phyloP scores from a whole-genome alignment of 1,284 basidiomycete genomes.

The Phenoliferia sp. region DNA sequence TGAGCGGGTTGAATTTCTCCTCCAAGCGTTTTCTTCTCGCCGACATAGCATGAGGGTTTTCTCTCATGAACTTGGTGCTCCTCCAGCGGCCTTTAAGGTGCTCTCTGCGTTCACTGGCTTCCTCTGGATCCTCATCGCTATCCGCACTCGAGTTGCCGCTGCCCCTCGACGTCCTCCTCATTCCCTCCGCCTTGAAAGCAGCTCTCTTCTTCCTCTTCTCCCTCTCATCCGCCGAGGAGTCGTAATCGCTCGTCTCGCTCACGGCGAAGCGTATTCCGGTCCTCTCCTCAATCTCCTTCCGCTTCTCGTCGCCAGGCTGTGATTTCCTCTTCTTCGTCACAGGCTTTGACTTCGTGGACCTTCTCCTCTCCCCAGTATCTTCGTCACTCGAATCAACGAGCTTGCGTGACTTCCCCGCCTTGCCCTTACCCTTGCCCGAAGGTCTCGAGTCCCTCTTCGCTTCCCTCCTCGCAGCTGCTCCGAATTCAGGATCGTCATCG shows the following conservation, averaged over 20 bases:
- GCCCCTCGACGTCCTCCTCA: not conserved
- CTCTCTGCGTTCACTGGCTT: not conserved
- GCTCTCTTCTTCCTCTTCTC: not conserved
- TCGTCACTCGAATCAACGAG: no score
- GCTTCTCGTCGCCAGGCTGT: not conserved
- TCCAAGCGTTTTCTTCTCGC: constrained; percentile 8
- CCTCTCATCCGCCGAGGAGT: not conserved
- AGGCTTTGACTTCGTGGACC: no score
- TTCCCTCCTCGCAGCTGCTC: no score
- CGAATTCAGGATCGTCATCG: no score
- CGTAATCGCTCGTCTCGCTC: not conserved
- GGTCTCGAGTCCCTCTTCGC: no score
- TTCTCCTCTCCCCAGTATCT: no score
- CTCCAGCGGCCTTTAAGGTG: constrained; percentile 16
- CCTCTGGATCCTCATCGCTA: not conserved
- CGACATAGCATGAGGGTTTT: constrained; percentile 16
- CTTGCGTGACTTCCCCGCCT: not conserved
- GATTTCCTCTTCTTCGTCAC: no score
- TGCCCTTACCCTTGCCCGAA: not conserved
- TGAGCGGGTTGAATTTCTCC: constrained; percentile 19
- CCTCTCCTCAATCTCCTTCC: not conserved
- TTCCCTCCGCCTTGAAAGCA: not conserved
- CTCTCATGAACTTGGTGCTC: not conserved
- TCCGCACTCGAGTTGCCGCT: not conserved
- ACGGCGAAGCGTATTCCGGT: not conserved